Conservation (phyloP, 352 stramenopile genomes). For the Pythium dissotocum region DNA sequence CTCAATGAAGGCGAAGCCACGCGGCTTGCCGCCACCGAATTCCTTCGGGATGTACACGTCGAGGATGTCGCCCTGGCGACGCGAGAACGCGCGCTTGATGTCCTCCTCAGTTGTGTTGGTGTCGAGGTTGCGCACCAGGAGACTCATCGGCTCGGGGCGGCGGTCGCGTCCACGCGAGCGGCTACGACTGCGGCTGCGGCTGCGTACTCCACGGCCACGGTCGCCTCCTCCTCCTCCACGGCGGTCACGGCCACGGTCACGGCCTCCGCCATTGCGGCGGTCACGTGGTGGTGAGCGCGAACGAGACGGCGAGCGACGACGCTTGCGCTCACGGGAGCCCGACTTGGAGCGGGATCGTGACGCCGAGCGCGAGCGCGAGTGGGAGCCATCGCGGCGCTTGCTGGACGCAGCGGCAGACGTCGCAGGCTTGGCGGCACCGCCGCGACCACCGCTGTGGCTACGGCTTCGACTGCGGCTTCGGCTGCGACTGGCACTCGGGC, state of each 20-base stretch:
- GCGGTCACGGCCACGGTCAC: conserved; percentile 1
- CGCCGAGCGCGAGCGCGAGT: conserved; percentile 11
- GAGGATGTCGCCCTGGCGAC: conserved; percentile 37
- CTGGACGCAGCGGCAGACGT: conserved; percentile 10
- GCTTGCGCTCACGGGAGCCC: conserved; percentile 31
- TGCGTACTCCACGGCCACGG: conserved; percentile 13
- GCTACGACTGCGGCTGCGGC: conserved; percentile 14
- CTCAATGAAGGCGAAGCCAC: conserved; percentile 86
- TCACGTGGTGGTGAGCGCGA: conserved; percentile 19
- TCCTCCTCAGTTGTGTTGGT: conserved; percentile 32
- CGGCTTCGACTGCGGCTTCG: conserved; percentile 29
- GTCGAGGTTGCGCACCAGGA: conserved; percentile 39
- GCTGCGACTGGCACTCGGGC: conserved; percentile 32
- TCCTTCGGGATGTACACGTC: conserved; percentile 49
- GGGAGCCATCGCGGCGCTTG: conserved; percentile 15
- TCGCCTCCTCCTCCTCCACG: conserved; percentile 17
- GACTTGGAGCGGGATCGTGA: conserved; percentile 25
- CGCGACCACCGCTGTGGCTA: conserved; percentile 23
- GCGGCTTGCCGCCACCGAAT: conserved; percentile 36
- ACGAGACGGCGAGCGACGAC: conserved; percentile 41
- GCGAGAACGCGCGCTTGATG: conserved; percentile 36
- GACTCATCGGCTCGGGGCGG: conserved; percentile 29
- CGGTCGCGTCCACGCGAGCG: conserved; percentile 22
- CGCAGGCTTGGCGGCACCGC: conserved; percentile 5
- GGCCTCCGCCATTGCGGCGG: conserved; percentile 6